Percentiles rank a stretch among this genome's conserved stretches.
These are phyloP conservation scores for Vitis hybrid DNA, from an alignment of 177 flowering plant genomes.

Conservation along the genomic window DNA sequence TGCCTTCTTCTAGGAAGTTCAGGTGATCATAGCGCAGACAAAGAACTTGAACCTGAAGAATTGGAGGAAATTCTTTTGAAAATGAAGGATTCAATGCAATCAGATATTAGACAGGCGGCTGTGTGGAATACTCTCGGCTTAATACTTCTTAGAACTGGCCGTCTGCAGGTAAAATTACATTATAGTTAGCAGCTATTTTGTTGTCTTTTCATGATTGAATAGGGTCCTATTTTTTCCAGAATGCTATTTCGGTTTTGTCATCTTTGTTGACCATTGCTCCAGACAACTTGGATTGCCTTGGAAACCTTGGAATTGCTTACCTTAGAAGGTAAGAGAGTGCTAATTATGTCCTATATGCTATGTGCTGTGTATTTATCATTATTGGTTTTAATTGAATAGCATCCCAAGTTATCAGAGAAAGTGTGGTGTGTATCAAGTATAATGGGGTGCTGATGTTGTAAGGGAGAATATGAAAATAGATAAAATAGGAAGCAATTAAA, in stretches of 20 bases:
- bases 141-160: constrained; percentile 79
- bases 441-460: too few relatives aligned
- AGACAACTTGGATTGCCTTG: constrained; percentile 80
- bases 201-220: constrained; percentile 9
- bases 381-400: too few relatives aligned
- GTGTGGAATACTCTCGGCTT: constrained; percentile 89
- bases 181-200: neutral
- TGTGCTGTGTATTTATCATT: neutral
- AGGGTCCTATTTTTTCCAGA: constrained; percentile 36
- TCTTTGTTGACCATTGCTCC: constrained; percentile 59
- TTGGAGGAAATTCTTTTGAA: constrained; percentile 67
- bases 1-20: constrained; percentile 71
- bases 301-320: constrained; percentile 85
- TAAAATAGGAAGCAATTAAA: too few relatives aligned
- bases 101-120: constrained; percentile 77
- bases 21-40: constrained; percentile 52
- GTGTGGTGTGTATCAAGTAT: too few relatives aligned
- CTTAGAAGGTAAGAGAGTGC: constrained; percentile 63
- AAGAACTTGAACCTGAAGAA: constrained; percentile 74
- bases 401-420: neutral
- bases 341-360: neutral
- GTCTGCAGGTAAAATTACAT: constrained; percentile 54
- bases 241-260: constrained; percentile 82
- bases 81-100: constrained; percentile 67
- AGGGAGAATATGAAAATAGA: too few relatives aligned